Evolutionary conservation across 2,329 filamentous ascomycete genomes (phyloP).

Genomic region (Pseudocercospora macadamiae): DNA sequence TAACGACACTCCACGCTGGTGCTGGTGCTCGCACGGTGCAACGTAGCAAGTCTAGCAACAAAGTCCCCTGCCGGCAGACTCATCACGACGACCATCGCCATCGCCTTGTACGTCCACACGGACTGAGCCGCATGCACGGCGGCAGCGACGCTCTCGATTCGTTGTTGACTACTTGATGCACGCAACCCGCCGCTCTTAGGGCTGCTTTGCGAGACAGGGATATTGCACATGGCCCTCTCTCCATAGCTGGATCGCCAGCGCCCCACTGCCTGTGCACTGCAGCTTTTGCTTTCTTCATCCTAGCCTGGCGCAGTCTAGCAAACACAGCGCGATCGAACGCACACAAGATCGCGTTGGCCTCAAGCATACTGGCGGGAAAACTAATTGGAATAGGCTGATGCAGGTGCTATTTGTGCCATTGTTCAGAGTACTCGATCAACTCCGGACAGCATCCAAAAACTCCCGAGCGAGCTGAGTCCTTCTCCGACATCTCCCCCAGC

Average conservation of each 20-base stretch:
- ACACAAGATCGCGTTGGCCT: neutral
- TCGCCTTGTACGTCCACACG: conserved; percentile 4
- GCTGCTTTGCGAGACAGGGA: neutral
- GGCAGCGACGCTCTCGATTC: neutral
- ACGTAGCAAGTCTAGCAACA: neutral
- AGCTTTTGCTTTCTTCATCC: neutral
- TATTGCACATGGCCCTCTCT: neutral
- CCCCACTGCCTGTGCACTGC: neutral
- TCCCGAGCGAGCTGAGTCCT: no score
- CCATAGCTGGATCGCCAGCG: neutral
- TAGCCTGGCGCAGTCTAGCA: conserved; percentile 1
- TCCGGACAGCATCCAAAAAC: no score
- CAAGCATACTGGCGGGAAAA: neutral
- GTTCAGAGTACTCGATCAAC: no score
- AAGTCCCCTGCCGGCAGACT: conserved; percentile 12
- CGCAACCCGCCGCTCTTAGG: neutral
- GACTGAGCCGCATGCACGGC: conserved; percentile 15
- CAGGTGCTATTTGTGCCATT: neutral
- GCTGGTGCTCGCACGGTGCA: conserved; percentile 1
- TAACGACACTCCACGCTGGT: conserved; percentile 1
- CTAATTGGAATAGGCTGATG: neutral
- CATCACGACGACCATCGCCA: conserved; percentile 5
- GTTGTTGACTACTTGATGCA: neutral
- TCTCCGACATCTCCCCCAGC: neutral
- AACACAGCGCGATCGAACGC: neutral